Conservation (phyloP, 306 rosid species). For the Arachis hypogaea region DNA sequence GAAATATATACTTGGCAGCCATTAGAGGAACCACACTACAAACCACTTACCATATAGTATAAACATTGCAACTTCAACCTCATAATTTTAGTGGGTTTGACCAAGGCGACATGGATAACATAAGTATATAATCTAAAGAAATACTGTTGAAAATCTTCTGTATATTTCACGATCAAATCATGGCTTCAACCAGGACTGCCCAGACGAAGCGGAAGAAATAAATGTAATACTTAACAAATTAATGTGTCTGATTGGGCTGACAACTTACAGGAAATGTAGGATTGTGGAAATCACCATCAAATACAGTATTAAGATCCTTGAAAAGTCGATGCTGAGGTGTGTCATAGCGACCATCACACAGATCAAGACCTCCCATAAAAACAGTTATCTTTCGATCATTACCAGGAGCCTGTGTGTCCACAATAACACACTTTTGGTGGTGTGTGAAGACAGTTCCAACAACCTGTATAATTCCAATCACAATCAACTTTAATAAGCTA, state of each 20-base stretch:
- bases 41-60: too few relatives aligned
- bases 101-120: background rate
- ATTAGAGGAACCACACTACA: background rate
- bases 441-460: conserved; percentile 91
- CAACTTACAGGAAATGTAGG: conserved; percentile 84
- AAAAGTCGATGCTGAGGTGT: conserved; percentile 92
- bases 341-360: conserved; percentile 98
- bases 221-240: conserved; percentile 15
- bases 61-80: background rate
- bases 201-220: conserved; percentile 28
- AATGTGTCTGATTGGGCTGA: conserved; percentile 16
- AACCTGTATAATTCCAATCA: conserved; percentile 58
- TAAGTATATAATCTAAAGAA: conserved; percentile 8
- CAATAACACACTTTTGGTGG: conserved; percentile 92
- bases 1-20: conserved; percentile 8
- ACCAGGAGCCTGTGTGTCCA: conserved; percentile 84
- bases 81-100: conserved; percentile 10
- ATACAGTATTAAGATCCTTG: conserved; percentile 67
- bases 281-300: conserved; percentile 73
- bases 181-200: background rate
- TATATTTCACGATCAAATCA: background rate
- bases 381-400: conserved; percentile 81
- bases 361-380: conserved; percentile 93
- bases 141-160: conserved; percentile 12
- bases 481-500: conserved; percentile 33